Percentiles rank a stretch among this genome's conserved stretches.
These are phyloP conservation scores for Boletus coffeatus DNA, from an alignment of 1,284 basidiomycete species.

Conservation along the genomic window DNA sequence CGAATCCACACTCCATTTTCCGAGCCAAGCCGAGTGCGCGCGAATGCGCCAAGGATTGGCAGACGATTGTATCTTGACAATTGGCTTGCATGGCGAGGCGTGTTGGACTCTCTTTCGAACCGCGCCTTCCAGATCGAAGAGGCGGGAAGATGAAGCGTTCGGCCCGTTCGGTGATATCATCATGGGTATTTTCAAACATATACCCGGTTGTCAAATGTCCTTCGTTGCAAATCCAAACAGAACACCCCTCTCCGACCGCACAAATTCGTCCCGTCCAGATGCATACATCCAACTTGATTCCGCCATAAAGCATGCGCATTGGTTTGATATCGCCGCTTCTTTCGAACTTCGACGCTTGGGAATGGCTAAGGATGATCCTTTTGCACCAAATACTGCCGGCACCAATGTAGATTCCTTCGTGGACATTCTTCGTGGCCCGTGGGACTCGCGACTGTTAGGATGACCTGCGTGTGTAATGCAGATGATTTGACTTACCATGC, in stretches of 20 bases:
- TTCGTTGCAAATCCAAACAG: not conserved
- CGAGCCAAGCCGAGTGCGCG: not conserved
- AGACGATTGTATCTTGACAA: not conserved
- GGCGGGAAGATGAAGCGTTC: not conserved
- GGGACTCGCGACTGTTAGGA: no score
- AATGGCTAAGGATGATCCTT: not conserved
- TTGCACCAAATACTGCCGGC: not conserved
- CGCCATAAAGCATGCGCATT: not conserved
- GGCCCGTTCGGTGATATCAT: not conserved
- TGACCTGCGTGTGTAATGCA: no score
- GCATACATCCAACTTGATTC: not conserved
- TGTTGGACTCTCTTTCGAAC: not conserved
- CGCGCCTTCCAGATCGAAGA: not conserved
- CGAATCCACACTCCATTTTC: not conserved
- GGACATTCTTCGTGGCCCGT: no score
- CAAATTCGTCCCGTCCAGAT: not conserved
- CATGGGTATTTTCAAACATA: not conserved
- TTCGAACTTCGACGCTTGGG: not conserved
- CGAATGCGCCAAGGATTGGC: not conserved
- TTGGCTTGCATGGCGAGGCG: not conserved
- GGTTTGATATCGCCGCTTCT: not conserved
- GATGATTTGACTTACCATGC: no score
- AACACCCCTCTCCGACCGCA: not conserved
- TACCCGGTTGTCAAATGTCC: not conserved
- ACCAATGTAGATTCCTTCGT: not conserved